Evolutionary conservation across 208 protist genomes (phyloP), one percentile per base, ranked within the genome.

Genomic region (Tetramitus jugosus): DNA sequence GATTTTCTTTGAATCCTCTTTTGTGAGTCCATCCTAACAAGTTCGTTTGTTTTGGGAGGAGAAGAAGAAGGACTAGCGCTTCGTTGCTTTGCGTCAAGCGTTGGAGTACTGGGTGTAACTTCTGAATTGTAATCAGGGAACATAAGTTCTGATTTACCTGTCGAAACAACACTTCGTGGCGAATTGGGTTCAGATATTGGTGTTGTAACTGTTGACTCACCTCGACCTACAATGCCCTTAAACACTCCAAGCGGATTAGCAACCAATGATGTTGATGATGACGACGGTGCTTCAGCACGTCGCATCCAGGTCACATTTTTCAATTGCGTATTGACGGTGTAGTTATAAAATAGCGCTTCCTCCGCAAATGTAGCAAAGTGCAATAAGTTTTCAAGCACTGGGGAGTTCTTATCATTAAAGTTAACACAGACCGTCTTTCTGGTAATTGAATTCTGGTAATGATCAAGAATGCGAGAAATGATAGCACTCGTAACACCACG

Each of bases 351-450:
- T 33, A 75, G 7, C 23, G 35, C 35, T 75, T 75, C 68, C 31
- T 75, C 68, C 23, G 60, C 60, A 14, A 60, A 75, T 13, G 23
- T 75, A 20, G 29, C 26, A 4, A 75, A 56, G n/a, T 75, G 68
- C 1, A 75, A 26, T 23, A 75, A 60, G 40, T 75, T 75, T 0
- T 35, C 40, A 3, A 75, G 39, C 6, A 75, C n/a, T 53, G 65
- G 65, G 10, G 40, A 37, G n/a, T n/a, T n/a, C 14, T 53, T 69
- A 40, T 69, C 62, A n/a, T 69, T 69, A 40, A 37, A 45, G 62
- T 69, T 69, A 4, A 29, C 62, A 39, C 37, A 29, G 13, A 69
- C 31, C 26, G 6, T 45, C 1, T 69, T 29, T 31, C 35, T 14
- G 37, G 37, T 29, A 45, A 43, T 43, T 17, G 20, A 29, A 43